A percentile compares a stretch with the other conserved stretches of the same genome.
These are phyloP conservation scores for Flaveria floridana DNA, from an alignment of 140 eudicot species.

Conservation along the genomic window DNA sequence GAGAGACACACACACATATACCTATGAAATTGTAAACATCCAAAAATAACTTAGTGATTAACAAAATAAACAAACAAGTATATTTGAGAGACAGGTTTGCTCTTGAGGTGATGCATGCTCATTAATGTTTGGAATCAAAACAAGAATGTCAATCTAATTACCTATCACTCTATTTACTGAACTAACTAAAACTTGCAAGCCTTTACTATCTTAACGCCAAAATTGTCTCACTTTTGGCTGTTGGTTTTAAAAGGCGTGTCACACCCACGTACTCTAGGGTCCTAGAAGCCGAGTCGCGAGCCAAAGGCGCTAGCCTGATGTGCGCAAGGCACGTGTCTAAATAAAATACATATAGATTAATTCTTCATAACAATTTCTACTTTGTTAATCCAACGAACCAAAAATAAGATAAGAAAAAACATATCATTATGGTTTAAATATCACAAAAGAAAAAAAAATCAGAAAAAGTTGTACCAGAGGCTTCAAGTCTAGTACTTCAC, in stretches of 20 bases:
- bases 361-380: not conserved
- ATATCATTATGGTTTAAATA: not conserved
- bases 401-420: not conserved
- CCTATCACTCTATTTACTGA: not conserved
- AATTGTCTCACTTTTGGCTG: not conserved
- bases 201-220: conserved; percentile 6
- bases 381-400: not conserved
- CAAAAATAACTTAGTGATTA: not conserved
- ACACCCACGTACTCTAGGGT: no score
- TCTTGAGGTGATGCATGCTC: not conserved
- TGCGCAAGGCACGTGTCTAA: not conserved
- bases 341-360: not conserved
- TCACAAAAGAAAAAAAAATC: not conserved
- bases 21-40: not conserved
- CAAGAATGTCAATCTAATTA: not conserved
- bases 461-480: not conserved
- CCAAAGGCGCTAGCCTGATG: not conserved
- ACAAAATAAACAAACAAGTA: not conserved
- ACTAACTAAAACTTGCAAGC: not conserved
- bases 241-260: no score
- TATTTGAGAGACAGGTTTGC: not conserved
- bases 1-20: not conserved
- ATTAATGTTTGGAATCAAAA: not conserved
- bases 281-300: not conserved
- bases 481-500: not conserved